phyloP scores from a whole-genome alignment of 768 basidiomycete genomes.

The Leccinum rimulosum region DNA sequence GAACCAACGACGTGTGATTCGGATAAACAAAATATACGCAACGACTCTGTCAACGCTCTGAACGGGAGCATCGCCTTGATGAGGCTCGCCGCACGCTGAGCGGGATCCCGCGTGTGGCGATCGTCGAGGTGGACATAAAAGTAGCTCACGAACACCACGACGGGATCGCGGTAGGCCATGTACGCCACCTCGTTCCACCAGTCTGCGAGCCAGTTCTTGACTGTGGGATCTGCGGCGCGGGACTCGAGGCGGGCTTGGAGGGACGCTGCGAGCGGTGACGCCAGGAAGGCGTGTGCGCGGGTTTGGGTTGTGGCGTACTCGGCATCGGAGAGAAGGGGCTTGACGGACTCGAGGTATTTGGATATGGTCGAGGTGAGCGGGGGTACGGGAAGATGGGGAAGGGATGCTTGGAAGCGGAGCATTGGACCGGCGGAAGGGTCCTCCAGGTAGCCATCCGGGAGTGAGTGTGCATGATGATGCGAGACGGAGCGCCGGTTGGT shows the following conservation, averaged over 20 bases:
- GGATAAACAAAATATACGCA: background rate
- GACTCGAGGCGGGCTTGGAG: constrained; percentile 78
- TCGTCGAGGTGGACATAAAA: constrained; percentile 89
- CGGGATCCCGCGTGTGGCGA: constrained; percentile 48
- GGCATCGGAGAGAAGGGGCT: constrained; percentile 67
- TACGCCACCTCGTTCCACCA: constrained; percentile 98
- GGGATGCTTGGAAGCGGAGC: constrained; percentile 53
- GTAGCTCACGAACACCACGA: constrained; percentile 92
- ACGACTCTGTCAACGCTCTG: constrained; percentile 81
- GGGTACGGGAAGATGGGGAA: constrained; percentile 85
- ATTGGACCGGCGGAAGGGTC: constrained; percentile 63
- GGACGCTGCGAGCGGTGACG: constrained; percentile 62
- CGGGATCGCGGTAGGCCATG: constrained; percentile 85
- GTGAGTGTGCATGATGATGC: constrained; percentile 13
- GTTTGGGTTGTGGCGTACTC: constrained; percentile 59
- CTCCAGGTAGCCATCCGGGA: constrained; percentile 46
- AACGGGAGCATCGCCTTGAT: constrained; percentile 86
- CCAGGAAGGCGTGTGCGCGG: constrained; percentile 64
- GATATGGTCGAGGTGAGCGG: constrained; percentile 74
- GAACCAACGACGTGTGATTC: background rate
- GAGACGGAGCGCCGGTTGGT: background rate
- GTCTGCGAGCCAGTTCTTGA: constrained; percentile 85
- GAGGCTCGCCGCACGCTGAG: constrained; percentile 75
- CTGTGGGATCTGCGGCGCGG: constrained; percentile 59
- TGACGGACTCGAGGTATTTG: constrained; percentile 86